Evolutionary conservation across 345 rosid species (phyloP), one percentile per base, ranked within the genome.

Genomic region (Euphorbia lathyris): DNA sequence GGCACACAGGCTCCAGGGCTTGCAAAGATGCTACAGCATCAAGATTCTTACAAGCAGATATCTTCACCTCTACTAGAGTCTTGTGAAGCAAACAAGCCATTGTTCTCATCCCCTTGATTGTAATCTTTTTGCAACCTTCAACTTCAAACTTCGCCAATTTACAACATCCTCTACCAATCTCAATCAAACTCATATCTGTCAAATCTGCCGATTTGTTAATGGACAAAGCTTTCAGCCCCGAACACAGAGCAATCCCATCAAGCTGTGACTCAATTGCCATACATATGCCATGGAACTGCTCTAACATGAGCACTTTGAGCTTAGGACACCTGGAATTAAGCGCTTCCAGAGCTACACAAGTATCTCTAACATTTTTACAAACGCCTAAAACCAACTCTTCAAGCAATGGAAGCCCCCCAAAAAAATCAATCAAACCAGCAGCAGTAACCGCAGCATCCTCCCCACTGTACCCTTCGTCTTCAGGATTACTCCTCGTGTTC

Each of bases 221-320:
- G 9, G 88, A 86, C 83, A 95, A 70, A 4, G 88, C 78, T 34
- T 66, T 38, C 43, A 95, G 81, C 14, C 88, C 80, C 6, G 84
- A 86, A 72, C 94, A 92, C 66, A 86, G 68, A 9, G 98, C 96
- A 34, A 95, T 64, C 20, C 97, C 98, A 36, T 92, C 97, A 0
- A 87, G 85, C 23, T 80, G 81, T 68, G 88, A 86, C 5, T 82
- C 94, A 0, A 82, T 30, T 0, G 96, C 94, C 67, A 77, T 69
- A 69, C 95, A 87, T 29, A 95, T 45, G 20, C 89, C 91, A 69
- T 87, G 93, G 63, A 95, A 89, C 63, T 86, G 88, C 16, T 90
- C 92, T 70, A 95, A 38, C 81, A 83, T 86, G 16, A 92, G 78
- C 7, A 59, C 69, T 57, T 79, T 87, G 70, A 92, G 36, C 52